These are phyloP conservation scores for Aspergillus glaucus DNA, from an alignment of 2,329 filamentous ascomycete genomes.

Conservation along the genomic window DNA sequence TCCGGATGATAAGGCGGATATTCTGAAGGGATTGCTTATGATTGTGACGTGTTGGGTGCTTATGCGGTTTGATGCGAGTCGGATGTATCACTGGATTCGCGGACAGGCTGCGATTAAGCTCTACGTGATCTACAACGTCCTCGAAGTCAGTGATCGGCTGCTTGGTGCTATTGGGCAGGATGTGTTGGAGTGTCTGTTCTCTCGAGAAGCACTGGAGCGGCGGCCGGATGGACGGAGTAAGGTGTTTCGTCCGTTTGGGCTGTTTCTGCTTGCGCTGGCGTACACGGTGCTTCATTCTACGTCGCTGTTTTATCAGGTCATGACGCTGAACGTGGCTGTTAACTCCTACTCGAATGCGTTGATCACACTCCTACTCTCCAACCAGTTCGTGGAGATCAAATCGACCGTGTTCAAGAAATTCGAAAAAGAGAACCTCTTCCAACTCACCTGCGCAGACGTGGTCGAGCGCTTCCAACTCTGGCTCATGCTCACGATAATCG, in stretches of 20 bases:
- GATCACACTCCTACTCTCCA: constrained; percentile 84
- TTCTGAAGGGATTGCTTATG: constrained; percentile 84
- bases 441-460: constrained; percentile 91
- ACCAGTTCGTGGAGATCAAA: constrained; percentile 99
- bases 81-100: constrained; percentile 96
- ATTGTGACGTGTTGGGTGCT: constrained; percentile 77
- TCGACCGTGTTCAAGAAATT: constrained; percentile 98
- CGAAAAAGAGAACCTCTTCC: constrained; percentile 95
- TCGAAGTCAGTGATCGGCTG: constrained; percentile 82
- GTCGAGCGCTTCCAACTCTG: constrained; percentile 96
- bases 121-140: constrained; percentile 97
- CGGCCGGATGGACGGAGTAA: constrained; percentile 86
- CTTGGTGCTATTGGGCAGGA: constrained; percentile 91
- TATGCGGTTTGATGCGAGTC: constrained; percentile 87
- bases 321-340: constrained; percentile 94
- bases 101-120: constrained; percentile 96
- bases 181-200: constrained; percentile 92
- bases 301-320: constrained; percentile 92
- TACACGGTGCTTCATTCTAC: constrained; percentile 88
- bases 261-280: constrained; percentile 77
- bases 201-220: constrained; percentile 81
- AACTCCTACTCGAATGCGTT: constrained; percentile 98
- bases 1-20: constrained; percentile 88
- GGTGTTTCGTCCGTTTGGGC: constrained; percentile 77
- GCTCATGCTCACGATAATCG: constrained; percentile 96